A percentile compares a stretch with the other conserved stretches of the same genome.
These are phyloP conservation scores for Eragrostis curvula DNA, from an alignment of 176 grass and related monocot genomes.

Conservation along the genomic window DNA sequence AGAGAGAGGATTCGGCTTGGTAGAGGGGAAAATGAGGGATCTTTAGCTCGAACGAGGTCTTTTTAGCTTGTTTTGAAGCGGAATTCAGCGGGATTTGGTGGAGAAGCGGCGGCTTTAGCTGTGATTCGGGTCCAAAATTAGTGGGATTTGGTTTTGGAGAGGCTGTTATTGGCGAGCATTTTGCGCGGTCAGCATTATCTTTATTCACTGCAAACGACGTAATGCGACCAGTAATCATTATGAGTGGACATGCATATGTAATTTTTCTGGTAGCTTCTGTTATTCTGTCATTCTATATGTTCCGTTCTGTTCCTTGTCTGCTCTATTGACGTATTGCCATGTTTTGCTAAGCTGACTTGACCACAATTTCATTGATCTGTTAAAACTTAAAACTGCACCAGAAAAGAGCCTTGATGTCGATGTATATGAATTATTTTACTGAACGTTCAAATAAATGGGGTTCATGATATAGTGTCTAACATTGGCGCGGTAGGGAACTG, in stretches of 20 bases:
- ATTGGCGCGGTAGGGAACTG: background rate
- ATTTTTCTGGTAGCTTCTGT: background rate
- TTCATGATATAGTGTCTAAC: background rate
- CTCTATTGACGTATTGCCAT: too few relatives aligned
- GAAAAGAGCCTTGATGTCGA: background rate
- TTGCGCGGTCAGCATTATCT: background rate
- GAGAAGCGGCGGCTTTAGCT: background rate
- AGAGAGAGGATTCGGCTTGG: background rate
- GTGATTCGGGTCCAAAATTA: constrained; percentile 7
- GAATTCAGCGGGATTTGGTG: constrained; percentile 9
- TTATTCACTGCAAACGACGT: background rate
- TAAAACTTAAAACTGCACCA: background rate
- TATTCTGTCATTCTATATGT: background rate
- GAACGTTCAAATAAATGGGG: background rate
- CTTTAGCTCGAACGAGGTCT: background rate
- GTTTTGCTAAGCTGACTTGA: too few relatives aligned
- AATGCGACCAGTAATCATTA: background rate
- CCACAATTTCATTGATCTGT: too few relatives aligned
- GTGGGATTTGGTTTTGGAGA: constrained; percentile 17
- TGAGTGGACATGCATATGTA: background rate
- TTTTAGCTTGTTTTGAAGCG: background rate
- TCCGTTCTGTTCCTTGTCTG: too few relatives aligned
- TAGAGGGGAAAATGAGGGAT: constrained; percentile 10
- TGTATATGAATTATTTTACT: background rate
- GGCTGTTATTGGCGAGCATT: background rate